Conservation (phyloP, 2,329 filamentous ascomycete genomes). For the Verticillium longisporum region DNA sequence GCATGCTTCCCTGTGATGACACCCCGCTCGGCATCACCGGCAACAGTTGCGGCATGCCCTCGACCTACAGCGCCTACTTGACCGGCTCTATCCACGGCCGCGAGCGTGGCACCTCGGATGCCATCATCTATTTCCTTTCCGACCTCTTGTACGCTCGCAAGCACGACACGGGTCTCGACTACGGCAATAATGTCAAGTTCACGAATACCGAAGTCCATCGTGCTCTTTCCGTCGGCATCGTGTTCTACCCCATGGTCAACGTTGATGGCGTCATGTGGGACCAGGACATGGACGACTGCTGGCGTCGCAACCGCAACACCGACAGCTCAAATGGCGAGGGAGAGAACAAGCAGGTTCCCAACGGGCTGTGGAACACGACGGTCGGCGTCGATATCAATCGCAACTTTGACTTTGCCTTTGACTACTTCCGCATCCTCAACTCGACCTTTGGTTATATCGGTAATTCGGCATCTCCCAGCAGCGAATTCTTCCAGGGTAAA, state of each 20-base stretch:
- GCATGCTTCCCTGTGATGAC: slow-evolving; percentile 19
- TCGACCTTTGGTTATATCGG: slow-evolving; percentile 21
- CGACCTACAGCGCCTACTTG: slow-evolving; percentile 39
- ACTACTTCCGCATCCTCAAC: slow-evolving; percentile 38
- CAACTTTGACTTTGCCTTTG: slow-evolving; percentile 52
- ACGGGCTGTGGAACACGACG: slow-evolving; percentile 6
- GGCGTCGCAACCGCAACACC: slow-evolving; percentile 49
- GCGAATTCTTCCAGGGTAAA: slow-evolving; percentile 44
- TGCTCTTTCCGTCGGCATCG: slow-evolving; percentile 43
- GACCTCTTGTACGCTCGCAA: slow-evolving; percentile 49
- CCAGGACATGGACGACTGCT: slow-evolving; percentile 40
- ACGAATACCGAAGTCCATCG: slow-evolving; percentile 41
- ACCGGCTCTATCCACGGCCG: slow-evolving; percentile 49
- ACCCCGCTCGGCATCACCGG: background rate
- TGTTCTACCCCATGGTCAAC: slow-evolving; percentile 43
- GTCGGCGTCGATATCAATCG: slow-evolving; percentile 47
- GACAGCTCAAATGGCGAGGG: slow-evolving; percentile 16
- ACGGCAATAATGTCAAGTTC: slow-evolving; percentile 40
- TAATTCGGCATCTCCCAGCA: slow-evolving; percentile 26
- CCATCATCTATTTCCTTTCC: slow-evolving; percentile 49
- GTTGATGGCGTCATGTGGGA: slow-evolving; percentile 46
- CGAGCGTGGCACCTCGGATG: slow-evolving; percentile 49
- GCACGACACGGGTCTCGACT: slow-evolving; percentile 38
- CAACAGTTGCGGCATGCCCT: slow-evolving; percentile 1
- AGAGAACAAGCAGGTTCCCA: background rate